Evolutionary conservation across 2,329 filamentous ascomycete genomes (phyloP).

Genomic region (Penicillium palitans): DNA sequence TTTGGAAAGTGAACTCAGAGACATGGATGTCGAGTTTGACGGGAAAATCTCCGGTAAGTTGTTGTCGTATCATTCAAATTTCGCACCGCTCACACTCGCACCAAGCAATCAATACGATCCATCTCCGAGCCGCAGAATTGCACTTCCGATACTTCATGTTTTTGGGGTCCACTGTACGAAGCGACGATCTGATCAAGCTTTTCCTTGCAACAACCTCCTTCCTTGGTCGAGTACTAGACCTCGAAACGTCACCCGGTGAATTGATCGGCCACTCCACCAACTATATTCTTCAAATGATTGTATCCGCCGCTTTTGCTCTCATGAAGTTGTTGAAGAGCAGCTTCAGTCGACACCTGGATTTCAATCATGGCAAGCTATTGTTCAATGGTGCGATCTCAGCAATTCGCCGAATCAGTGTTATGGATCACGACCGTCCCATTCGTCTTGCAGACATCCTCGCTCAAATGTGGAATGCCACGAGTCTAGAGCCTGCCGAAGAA

Average conservation of each 20-base stretch:
- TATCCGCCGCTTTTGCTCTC: conserved; percentile 63
- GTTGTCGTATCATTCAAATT: neutral
- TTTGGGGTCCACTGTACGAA: conserved; percentile 45
- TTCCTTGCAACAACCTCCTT: conserved; percentile 49
- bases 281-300: conserved; percentile 66
- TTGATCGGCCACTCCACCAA: conserved; percentile 56
- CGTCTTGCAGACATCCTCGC: conserved; percentile 64
- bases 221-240: conserved; percentile 46
- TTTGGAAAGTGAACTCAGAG: conserved; percentile 46
- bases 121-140: conserved; percentile 47
- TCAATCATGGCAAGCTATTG: conserved; percentile 54
- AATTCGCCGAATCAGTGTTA: conserved; percentile 60
- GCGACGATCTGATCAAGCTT: conserved; percentile 47
- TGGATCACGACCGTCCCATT: conserved; percentile 62
- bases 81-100: neutral
- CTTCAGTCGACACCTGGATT: conserved; percentile 57
- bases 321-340: conserved; percentile 65
- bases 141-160: conserved; percentile 50
- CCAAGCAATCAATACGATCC: conserved; percentile 48
- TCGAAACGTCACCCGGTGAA: conserved; percentile 47
- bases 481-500: conserved; percentile 34
- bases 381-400: conserved; percentile 60
- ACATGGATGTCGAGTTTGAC: conserved; percentile 55
- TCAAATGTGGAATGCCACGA: conserved; percentile 61
- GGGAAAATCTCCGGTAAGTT: conserved; percentile 36